A percentile compares a stretch with the other conserved stretches of the same genome.
Conservation (phyloP, 2,329 filamentous ascomycete genomes). For the Calonectria pauciramosa region DNA sequence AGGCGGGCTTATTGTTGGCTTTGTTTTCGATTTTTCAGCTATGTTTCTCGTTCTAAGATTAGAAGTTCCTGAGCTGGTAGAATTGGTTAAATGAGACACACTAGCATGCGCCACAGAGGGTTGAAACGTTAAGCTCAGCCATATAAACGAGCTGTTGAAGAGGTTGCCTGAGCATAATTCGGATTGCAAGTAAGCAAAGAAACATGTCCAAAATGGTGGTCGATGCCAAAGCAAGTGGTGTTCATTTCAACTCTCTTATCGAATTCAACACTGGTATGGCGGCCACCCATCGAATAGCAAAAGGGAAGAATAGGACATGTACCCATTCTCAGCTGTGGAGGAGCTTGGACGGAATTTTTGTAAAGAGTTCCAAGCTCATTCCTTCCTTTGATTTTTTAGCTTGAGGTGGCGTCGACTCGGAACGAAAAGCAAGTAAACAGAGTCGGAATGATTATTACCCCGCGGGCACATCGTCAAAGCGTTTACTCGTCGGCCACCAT, state of each 20-base stretch:
- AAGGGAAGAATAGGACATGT: not conserved
- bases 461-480: not conserved
- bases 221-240: not conserved
- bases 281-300: not conserved
- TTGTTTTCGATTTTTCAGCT: conserved; percentile 9
- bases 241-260: not conserved
- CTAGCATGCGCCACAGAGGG: not conserved
- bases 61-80: not conserved
- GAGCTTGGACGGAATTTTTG: not conserved
- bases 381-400: not conserved
- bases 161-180: not conserved
- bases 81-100: not conserved
- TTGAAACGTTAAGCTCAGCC: not conserved
- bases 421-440: not conserved
- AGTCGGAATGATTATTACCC: not conserved
- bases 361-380: not conserved
- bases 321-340: not conserved
- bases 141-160: not conserved
- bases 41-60: not conserved
- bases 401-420: too few relatives aligned
- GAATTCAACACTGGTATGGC: not conserved
- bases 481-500: not conserved
- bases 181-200: not conserved
- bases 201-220: not conserved
- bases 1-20: not conserved